Conservation (phyloP, 495 filamentous ascomycete genomes). For the Aspergillus incahuasiensis region DNA sequence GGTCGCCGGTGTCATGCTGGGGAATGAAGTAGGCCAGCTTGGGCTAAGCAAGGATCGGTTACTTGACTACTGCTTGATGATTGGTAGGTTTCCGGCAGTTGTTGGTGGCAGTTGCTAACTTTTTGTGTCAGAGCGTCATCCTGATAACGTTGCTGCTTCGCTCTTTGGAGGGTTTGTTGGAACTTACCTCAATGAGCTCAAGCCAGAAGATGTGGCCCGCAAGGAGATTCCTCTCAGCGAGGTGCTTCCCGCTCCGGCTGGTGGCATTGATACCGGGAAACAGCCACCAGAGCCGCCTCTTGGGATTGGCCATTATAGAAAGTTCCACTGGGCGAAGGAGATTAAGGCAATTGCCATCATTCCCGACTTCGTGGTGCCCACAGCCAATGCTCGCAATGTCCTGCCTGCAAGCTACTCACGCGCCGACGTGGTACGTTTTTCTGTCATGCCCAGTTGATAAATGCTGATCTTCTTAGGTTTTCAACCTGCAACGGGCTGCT, state of each 20-base stretch:
- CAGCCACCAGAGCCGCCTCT: slow-evolving; percentile 81
- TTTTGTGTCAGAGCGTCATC: slow-evolving; percentile 86
- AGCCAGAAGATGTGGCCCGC: slow-evolving; percentile 75
- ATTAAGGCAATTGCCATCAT: slow-evolving; percentile 95
- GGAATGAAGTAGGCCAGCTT: slow-evolving; percentile 80
- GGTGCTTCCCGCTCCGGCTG: slow-evolving; percentile 79
- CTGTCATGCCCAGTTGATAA: not conserved
- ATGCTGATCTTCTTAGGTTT: slow-evolving; percentile 50
- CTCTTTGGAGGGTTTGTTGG: slow-evolving; percentile 96
- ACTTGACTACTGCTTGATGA: slow-evolving; percentile 95
- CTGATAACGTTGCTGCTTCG: slow-evolving; percentile 93
- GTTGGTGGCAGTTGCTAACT: no score
- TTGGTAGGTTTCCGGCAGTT: slow-evolving; percentile 47
- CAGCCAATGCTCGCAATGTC: slow-evolving; percentile 78
- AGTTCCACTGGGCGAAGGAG: slow-evolving; percentile 85
- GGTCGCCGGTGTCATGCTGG: slow-evolving; percentile 87
- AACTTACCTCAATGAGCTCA: slow-evolving; percentile 86
- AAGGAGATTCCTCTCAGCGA: slow-evolving; percentile 95
- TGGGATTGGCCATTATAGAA: slow-evolving; percentile 87
- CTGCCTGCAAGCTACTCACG: slow-evolving; percentile 71
- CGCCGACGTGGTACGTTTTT: slow-evolving; percentile 64
- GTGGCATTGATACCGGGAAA: slow-evolving; percentile 80
- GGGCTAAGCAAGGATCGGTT: slow-evolving; percentile 75
- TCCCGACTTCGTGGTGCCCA: slow-evolving; percentile 88
- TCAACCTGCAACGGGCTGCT: slow-evolving; percentile 90